Evolutionary conservation across 2,329 filamentous ascomycete species (phyloP), one percentile per base, ranked within the genome.

Genomic region (Colletotrichum tabaci): DNA sequence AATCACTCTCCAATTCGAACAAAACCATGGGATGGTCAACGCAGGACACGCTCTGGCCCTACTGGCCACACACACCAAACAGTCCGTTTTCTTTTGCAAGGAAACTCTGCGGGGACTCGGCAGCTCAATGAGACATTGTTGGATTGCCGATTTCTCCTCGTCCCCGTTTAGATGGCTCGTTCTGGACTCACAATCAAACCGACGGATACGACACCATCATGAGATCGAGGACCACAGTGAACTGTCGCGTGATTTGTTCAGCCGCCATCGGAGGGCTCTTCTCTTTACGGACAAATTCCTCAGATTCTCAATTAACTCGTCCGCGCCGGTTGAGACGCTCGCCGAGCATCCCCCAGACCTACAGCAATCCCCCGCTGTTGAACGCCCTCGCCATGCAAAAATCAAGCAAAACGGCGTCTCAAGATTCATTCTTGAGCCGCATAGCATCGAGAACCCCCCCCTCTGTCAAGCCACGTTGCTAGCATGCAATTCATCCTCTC

Each of bases 381-480:
- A 67, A 67, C 68, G 64, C 64, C 57, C 64, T 71, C 68, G 68
- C 64, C 68, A 67, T 71, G 64, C 68, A 67, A 67, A 40, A 71
- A 67, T 42, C 40, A 71, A 67, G 56, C 63, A 61, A 69, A 57
- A 61, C 26, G 26, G 8, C 21, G 40, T 57, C 56, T 44, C 26
- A 15, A 23, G 42, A 30, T 40, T 23, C 49, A 44, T 44, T 38
- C 44, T 15, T 52, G 15, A 55, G 18, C 23, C 13, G 18, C 13
- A 44, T 23, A 38, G 8, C n/a, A 13, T 3, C 23, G 15, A 23
- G 6, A 18, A 13, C 12, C 2, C 15, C 16, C 21, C 13, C 23
- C 35, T 21, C 49, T 6, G 8, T 15, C 21, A 8, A 7, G 2
- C 38, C 18, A 15, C 38, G 4, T 18, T 18, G 15, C 10, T 35